Evolutionary conservation across 495 filamentous ascomycete species (phyloP).

Genomic region (Elasticomyces elasticus): DNA sequence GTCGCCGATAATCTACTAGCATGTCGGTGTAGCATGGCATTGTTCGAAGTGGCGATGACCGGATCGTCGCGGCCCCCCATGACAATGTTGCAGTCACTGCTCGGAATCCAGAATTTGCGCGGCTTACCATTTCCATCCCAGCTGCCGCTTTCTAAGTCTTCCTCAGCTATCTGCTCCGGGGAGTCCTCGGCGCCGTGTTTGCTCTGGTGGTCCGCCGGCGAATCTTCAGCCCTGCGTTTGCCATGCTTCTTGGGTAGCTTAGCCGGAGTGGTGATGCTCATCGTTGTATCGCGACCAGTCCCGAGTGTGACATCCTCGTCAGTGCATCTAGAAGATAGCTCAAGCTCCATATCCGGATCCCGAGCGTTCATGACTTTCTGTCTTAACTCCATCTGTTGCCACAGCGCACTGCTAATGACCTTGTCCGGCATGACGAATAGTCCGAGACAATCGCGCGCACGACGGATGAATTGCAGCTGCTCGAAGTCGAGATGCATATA

Average conservation of each 20-base stretch:
- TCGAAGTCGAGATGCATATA: slow-evolving; percentile 54
- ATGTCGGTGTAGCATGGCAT: slow-evolving; percentile 31
- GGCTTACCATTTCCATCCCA: slow-evolving; percentile 44
- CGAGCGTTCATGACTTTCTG: slow-evolving; percentile 46
- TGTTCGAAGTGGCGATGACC: slow-evolving; percentile 32
- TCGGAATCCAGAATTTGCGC: slow-evolving; percentile 50
- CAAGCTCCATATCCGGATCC: slow-evolving; percentile 42
- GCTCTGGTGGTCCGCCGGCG: too few relatives aligned
- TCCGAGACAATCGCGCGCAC: slow-evolving; percentile 43
- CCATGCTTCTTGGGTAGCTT: background rate
- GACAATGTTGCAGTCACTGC: slow-evolving; percentile 47
- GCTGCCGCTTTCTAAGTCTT: slow-evolving; percentile 35
- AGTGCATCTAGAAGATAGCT: slow-evolving; percentile 24
- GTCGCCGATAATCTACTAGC: slow-evolving; percentile 36
- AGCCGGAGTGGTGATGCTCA: slow-evolving; percentile 17
- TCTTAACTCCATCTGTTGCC: slow-evolving; percentile 46
- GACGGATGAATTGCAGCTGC: slow-evolving; percentile 45
- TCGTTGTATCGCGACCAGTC: slow-evolving; percentile 24
- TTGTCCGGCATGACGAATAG: slow-evolving; percentile 43
- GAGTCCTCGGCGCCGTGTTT: slow-evolving; percentile 20
- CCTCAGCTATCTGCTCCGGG: slow-evolving; percentile 13
- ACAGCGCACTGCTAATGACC: slow-evolving; percentile 46
- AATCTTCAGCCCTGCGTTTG: background rate
- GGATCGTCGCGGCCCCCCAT: slow-evolving; percentile 44
- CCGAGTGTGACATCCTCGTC: slow-evolving; percentile 9